Base-by-base conservation (phyloP, 2,329 filamentous ascomycete genomes). In the Aotearoamyces nothofagi region DNA sequence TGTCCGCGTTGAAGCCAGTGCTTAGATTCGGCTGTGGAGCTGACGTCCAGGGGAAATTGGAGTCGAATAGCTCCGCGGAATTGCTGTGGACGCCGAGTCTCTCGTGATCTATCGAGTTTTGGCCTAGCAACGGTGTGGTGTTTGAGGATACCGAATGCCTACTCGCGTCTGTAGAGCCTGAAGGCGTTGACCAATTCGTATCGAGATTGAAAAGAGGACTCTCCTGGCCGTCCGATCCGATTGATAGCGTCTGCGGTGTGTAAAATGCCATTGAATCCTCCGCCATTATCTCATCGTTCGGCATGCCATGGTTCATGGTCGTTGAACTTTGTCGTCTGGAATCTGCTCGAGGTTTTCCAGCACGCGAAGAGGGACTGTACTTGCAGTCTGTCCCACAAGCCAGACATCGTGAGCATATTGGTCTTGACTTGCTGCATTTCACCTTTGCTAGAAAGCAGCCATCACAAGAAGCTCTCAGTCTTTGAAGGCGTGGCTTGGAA, bases 401-500 rank as follows among this genome's bases (percentile, higher is more conserved):
- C 3, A 66, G 50, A 36, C 63, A 68, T 22, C 63, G 54, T n/a
- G 55, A 55, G 44, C 63, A 68, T 27, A 66, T 56, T 2, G 63
- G 63, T n/a, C 60, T 50, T 3, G 53, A 51, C 38, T 67, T 67
- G 35, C 59, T 63, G 45, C 63, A 68, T 40, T 66, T 67, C 47
- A 68, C 62, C 41, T 68, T 68, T 35, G 63, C 63, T 12, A 63
- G 46, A 43, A 66, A 66, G 46, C 63, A 68, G 5, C 59, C 60
- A 35, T 68, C 63, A 41, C 63, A 68, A 11, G 63, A 66, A 13
- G 57, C 57, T 33, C 60, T 50, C 16, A 63, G 47, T 25, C 57
- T 55, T 26, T 55, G 54, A 37, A 56, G 52, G 17, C 53, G 51
- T 34, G 49, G 39, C 33, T 56, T 56, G 16, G 32, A 29, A 22